Percentiles rank a stretch among this genome's conserved stretches.
These are phyloP conservation scores for Eruca vesicaria DNA, from an alignment of 441 rosid genomes.

Conservation along the genomic window DNA sequence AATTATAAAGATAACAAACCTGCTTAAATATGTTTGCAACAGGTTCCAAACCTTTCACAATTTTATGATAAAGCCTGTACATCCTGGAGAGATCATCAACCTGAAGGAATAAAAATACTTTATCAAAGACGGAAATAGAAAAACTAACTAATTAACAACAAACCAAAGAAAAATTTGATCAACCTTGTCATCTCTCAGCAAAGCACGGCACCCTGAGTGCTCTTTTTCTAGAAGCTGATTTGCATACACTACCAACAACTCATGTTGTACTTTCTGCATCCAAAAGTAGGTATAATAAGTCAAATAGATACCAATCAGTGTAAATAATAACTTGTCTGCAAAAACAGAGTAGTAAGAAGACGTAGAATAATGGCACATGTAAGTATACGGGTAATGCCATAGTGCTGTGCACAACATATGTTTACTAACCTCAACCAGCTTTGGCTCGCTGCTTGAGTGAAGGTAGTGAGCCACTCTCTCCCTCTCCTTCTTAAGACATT, in stretches of 20 bases:
- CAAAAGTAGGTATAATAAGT: not conserved
- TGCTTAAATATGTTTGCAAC: constrained; percentile 77
- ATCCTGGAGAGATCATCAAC: constrained; percentile 92
- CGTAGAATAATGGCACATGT: not conserved
- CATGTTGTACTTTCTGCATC: constrained; percentile 84
- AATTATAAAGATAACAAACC: constrained; percentile 41
- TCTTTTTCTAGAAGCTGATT: constrained; percentile 79
- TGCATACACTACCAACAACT: constrained; percentile 63
- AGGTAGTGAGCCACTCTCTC: constrained; percentile 88
- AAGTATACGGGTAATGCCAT: not conserved
- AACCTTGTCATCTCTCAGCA: constrained; percentile 92
- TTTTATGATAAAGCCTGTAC: constrained; percentile 83
- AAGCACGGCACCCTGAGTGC: constrained; percentile 83
- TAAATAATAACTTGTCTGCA: not conserved
- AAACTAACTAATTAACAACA: not conserved
- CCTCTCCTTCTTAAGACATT: constrained; percentile 87
- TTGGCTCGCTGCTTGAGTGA: constrained; percentile 78
- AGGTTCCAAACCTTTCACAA: constrained; percentile 71
- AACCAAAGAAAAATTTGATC: not conserved
- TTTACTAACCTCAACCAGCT: constrained; percentile 78
- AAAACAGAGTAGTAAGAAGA: not conserved
- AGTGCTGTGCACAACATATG: not conserved
- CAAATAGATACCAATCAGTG: not conserved
- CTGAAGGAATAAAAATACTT: constrained; percentile 38
- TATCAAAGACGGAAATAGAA: not conserved